Evolutionary conservation across 2,329 filamentous ascomycete species (phyloP).

Genomic region (Onygenales sp.): DNA sequence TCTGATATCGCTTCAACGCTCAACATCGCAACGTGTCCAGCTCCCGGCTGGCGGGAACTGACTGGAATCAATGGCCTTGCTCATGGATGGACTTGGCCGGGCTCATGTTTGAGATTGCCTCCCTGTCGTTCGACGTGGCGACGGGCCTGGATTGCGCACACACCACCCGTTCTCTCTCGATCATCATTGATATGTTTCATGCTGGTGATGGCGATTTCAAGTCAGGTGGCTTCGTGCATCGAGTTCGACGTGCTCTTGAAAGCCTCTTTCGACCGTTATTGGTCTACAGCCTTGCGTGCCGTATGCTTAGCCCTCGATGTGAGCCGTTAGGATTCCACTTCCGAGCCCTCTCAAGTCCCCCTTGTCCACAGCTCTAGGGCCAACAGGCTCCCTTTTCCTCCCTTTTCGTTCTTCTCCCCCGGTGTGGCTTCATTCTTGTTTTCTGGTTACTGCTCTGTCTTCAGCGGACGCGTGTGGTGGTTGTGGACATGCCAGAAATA

Average conservation of each 20-base stretch:
- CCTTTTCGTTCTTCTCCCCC: not conserved
- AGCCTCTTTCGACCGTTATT: not conserved
- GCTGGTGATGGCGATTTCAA: not conserved
- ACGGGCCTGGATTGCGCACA: not conserved
- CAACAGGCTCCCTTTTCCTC: not conserved
- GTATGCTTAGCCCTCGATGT: not conserved
- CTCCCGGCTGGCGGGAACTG: not conserved
- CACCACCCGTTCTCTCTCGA: not conserved
- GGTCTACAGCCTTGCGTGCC: not conserved
- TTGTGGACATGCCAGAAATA: not conserved
- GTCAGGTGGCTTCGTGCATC: not conserved
- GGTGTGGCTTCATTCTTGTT: not conserved
- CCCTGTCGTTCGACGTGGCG: not conserved
- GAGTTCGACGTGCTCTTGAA: not conserved
- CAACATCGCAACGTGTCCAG: not conserved
- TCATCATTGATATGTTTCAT: not conserved
- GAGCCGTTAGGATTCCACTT: not conserved
- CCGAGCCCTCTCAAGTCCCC: not conserved
- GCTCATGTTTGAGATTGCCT: not conserved
- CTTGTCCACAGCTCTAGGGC: not conserved
- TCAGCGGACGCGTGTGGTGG: no score
- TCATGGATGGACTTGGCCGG: not conserved
- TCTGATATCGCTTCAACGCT: not conserved
- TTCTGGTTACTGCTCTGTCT: no score
- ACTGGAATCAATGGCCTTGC: no score